Percentiles rank a stretch among this genome's conserved stretches.
phyloP scores from a whole-genome alignment of 2,329 filamentous ascomycete species.

The Ascochyta clinopodiicola region DNA sequence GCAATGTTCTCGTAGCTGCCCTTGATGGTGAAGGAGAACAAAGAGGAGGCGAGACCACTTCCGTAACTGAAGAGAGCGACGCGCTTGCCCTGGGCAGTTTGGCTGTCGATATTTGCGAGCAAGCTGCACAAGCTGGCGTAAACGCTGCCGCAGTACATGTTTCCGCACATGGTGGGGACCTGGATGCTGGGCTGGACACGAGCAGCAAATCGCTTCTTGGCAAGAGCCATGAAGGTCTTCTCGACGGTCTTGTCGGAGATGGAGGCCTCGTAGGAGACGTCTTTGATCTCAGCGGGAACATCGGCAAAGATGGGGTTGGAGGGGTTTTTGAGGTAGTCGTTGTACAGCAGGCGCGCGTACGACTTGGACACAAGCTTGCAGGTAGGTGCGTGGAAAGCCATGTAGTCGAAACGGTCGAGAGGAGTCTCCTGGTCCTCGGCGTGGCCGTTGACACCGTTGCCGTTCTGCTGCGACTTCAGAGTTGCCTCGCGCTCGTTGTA shows the following conservation, averaged over 20 bases:
- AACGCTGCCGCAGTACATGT: constrained; percentile 63
- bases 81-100: constrained; percentile 58
- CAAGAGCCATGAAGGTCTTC: constrained; percentile 60
- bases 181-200: constrained; percentile 59
- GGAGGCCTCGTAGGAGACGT: constrained; percentile 55
- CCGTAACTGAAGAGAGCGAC: constrained; percentile 61
- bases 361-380: constrained; percentile 64
- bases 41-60: constrained; percentile 58
- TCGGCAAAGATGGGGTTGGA: constrained; percentile 57
- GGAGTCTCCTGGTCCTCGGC: constrained; percentile 51
- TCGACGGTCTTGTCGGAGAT: constrained; percentile 60
- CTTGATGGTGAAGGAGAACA: constrained; percentile 58
- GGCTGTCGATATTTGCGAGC: constrained; percentile 54
- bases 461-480: constrained; percentile 54
- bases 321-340: constrained; percentile 58
- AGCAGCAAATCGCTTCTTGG: constrained; percentile 59
- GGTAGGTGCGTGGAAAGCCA: constrained; percentile 62
- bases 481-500: constrained; percentile 59
- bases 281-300: constrained; percentile 56
- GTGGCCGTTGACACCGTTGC: constrained; percentile 46
- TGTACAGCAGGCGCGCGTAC: constrained; percentile 60
- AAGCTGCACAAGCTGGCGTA: constrained; percentile 59
- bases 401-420: constrained; percentile 61
- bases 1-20: constrained; percentile 55
- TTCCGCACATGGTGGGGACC: constrained; percentile 61